Evolutionary conservation across 306 rosid genomes (phyloP), one percentile per base, ranked within the genome.

Genomic region (Biancaea sappan): DNA sequence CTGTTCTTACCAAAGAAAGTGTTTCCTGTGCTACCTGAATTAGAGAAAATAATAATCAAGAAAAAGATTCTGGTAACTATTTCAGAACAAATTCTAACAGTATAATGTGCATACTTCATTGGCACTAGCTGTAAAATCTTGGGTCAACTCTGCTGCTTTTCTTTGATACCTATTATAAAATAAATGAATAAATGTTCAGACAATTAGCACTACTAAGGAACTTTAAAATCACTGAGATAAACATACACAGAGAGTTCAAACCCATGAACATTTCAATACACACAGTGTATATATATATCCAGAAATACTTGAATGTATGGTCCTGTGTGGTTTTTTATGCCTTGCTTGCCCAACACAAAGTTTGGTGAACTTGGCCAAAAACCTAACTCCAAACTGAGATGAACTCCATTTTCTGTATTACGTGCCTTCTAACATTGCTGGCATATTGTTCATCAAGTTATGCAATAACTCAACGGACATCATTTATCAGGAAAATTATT

Each of bases 21-120:
- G 97, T 80, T 74, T 86, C 94, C 66, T 80, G 86, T 26, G 96
- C 87, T 82, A 81, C 92, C 97, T 92, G 80, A 72, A 65, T 47
- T 63, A 18, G 29, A 66, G 71, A 62, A 69, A 57, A 21, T 19
- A 68, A 46, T 43, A 53, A 64, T n/a, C 54, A 12, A 71, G 69
- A 38, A 77, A 22, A 73, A 24, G 68, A 67, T 73, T 62, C 31
- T 48, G 62, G 50, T 40, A 51, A 72, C 43, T 51, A 18, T 14
- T 41, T 47, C 16, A 66, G 52, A 83, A 77, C 60, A 61, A 73
- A 54, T 72, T 75, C 15, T 50, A 70, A 66, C 62, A 29, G 58
- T 6, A 52, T 73, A 52, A 56, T 15, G 57, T 72, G 67, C 62
- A 77, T 92, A 90, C 97, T 50, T 92, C 88, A 58, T 80, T 88